Conservation (phyloP, 805 yeast species). For the Cyberlindnera mrakii region DNA sequence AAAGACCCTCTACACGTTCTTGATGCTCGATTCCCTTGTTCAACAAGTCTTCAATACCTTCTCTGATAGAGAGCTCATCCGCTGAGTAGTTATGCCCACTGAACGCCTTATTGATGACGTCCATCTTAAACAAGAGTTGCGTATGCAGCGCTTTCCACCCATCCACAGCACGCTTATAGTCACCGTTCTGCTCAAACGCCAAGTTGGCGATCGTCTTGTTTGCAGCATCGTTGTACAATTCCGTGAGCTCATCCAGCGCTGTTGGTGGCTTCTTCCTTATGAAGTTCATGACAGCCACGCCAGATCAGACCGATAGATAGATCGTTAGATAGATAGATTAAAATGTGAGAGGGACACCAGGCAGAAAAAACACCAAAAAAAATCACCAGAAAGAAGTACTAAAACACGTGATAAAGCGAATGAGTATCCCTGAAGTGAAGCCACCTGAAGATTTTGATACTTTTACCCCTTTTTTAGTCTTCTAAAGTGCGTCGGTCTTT, state of each 20-base stretch:
- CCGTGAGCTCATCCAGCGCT: slow-evolving; percentile 53
- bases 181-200: slow-evolving; percentile 49
- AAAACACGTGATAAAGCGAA: too few relatives aligned
- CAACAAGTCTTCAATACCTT: slow-evolving; percentile 21
- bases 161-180: slow-evolving; percentile 48
- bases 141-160: slow-evolving; percentile 77
- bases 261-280: slow-evolving; percentile 55
- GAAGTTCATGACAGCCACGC: slow-evolving; percentile 33
- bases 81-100: slow-evolving; percentile 29
- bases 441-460: too few relatives aligned
- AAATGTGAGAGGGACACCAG: too few relatives aligned
- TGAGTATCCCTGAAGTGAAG: too few relatives aligned
- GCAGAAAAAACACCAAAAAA: too few relatives aligned
- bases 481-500: too few relatives aligned
- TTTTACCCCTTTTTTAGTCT: too few relatives aligned
- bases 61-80: slow-evolving; percentile 38
- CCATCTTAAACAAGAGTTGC: slow-evolving; percentile 49
- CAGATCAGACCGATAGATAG: too few relatives aligned
- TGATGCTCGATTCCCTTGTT: slow-evolving; percentile 30
- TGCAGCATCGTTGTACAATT: slow-evolving; percentile 57
- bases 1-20: slow-evolving; percentile 22
- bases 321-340: too few relatives aligned
- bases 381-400: too few relatives aligned
- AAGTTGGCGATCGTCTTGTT: slow-evolving; percentile 51
- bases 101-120: slow-evolving; percentile 39